Evolutionary conservation across 1,139 yeast species (phyloP), one percentile per base, ranked within the genome.

Genomic region (Hansenula sp.): DNA sequence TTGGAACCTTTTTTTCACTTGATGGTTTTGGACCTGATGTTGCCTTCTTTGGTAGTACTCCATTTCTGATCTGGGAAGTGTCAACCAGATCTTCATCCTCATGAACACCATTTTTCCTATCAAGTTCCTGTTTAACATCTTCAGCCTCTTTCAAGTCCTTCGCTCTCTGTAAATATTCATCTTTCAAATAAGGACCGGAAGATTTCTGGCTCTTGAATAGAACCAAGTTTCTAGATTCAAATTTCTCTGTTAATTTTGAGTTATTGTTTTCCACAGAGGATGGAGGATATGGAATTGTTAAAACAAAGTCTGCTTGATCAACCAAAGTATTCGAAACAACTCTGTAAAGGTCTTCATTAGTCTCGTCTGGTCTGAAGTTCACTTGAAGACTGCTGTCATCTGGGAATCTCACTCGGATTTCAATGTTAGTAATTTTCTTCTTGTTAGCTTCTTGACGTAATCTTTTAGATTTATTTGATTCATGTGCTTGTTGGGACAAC

Each of bases 401-500:
- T 1, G 84, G 84, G 49, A 80, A 78, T 48, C 71, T 71, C 29
- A 79, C 54, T 41, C 85, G 62, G 11, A 79, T 64, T 24, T 66
- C 62, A 32, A 67, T 58, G n/a, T 60, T 58, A 4, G 49, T 48
- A 3, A 62, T 47, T 3, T 43, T 45, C 12, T 41, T 42, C 18
- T 51, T 50, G 13, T 48, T 49, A 6, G 50, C 21, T 21, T 41
- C 42, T 19, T 44, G 40, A 40, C 54, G 41, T 24, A 45, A 33
- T 48, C 52, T 50, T 38, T 53, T 53, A 42, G 55, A 53, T 51
- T 65, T 59, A 46, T 61, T 59, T 47, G 62, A 59, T 61, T 62
- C 63, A 47, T 63, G 38, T 27, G 70, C 72, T 25, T 69, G 67
- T 40, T 67, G 65, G 16, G 71, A 61, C 35, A 79, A 63, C 44